phyloP scores from a whole-genome alignment of 371 early-diverging fungal genomes.

The Choanephora cucurbitarum region DNA sequence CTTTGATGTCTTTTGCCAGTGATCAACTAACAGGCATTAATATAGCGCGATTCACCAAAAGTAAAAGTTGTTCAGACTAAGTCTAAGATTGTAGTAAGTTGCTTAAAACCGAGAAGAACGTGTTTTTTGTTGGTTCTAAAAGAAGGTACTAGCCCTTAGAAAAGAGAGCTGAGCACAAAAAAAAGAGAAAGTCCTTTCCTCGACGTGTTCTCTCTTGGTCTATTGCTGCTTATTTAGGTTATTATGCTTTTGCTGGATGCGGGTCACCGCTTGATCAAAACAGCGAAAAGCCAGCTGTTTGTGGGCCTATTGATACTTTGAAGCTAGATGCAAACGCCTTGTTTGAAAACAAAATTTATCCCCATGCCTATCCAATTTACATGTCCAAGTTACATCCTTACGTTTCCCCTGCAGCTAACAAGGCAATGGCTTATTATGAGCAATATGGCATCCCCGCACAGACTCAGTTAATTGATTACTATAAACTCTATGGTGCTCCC shows the following conservation, averaged over 20 bases:
- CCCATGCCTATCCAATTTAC: background rate
- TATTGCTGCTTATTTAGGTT: constrained; percentile 10
- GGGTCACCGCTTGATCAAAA: constrained; percentile 11
- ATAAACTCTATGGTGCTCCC: constrained; percentile 10
- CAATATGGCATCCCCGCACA: constrained; percentile 11
- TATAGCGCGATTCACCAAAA: too few species aligned
- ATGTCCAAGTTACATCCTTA: constrained; percentile 8
- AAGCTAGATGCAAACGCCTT: constrained; percentile 8
- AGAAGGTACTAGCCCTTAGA: background rate
- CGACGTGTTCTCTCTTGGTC: constrained; percentile 12
- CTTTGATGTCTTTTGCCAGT: too few species aligned
- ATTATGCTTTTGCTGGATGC: constrained; percentile 9
- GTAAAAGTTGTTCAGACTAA: too few species aligned
- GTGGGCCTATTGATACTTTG: constrained; percentile 13
- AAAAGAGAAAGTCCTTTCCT: background rate
- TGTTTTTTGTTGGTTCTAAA: background rate
- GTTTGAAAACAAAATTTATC: constrained; percentile 8
- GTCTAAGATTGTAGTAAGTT: too few species aligned
- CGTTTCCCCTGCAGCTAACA: background rate
- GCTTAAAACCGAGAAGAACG: too few species aligned
- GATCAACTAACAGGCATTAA: too few species aligned
- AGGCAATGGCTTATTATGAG: background rate
- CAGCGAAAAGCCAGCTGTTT: constrained; percentile 11
- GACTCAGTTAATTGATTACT: background rate
- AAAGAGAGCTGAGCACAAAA: background rate